Conservation (phyloP, 805 yeast species). For the Ogataea ramenticola region DNA sequence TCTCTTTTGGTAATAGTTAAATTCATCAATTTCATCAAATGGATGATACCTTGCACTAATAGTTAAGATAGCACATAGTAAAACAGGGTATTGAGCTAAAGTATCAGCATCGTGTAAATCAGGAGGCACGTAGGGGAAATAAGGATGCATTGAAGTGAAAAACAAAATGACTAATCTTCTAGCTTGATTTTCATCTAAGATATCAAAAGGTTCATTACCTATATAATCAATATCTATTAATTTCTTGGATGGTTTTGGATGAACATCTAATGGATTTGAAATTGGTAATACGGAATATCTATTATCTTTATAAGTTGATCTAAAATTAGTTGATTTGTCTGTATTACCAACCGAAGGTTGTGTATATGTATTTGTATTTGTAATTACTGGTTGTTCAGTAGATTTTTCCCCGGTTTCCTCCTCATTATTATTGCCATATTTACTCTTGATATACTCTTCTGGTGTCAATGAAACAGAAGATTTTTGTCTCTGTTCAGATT, state of each 20-base stretch:
- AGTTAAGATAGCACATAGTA: slow-evolving; percentile 74
- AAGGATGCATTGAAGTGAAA: slow-evolving; percentile 79
- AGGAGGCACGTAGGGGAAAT: slow-evolving; percentile 78
- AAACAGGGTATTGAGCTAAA: slow-evolving; percentile 71
- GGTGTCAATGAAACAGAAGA: not conserved
- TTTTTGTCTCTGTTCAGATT: no score
- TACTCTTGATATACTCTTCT: not conserved
- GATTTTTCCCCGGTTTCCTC: no score
- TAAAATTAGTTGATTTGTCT: slow-evolving; percentile 8
- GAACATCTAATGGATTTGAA: slow-evolving; percentile 30
- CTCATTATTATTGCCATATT: not conserved
- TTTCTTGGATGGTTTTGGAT: slow-evolving; percentile 40
- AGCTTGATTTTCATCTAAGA: slow-evolving; percentile 60
- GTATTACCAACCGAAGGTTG: no score
- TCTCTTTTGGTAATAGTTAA: not conserved
- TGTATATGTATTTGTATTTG: no score
- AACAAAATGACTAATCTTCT: slow-evolving; percentile 49
- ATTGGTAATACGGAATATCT: slow-evolving; percentile 38
- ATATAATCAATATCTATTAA: slow-evolving; percentile 61
- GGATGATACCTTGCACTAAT: slow-evolving; percentile 73
- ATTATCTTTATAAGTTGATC: slow-evolving; percentile 3
- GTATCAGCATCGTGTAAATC: slow-evolving; percentile 60
- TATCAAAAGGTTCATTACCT: slow-evolving; percentile 31
- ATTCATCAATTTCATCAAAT: slow-evolving; percentile 25
- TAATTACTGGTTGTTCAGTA: no score